phyloP scores from a whole-genome alignment of 2,329 filamentous ascomycete genomes.

The Aspergillus spinulosporus region DNA sequence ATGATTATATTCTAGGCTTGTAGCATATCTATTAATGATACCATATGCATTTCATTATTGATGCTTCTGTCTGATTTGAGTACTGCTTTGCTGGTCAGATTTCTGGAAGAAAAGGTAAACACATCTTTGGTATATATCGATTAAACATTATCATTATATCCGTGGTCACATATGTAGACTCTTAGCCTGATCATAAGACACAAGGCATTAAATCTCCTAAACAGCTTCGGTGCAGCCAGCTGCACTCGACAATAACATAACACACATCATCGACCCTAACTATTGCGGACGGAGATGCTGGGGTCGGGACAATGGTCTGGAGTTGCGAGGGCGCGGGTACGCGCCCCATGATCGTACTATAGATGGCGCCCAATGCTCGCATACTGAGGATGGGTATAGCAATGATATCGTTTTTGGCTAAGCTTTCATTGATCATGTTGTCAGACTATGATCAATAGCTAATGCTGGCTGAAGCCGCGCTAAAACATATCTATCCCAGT shows the following conservation, averaged over 20 bases:
- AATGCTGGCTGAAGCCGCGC: neutral
- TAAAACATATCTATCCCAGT: constrained; percentile 1
- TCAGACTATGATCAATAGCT: neutral
- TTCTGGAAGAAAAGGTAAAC: neutral
- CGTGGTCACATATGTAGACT: neutral
- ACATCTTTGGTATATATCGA: neutral
- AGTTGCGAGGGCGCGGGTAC: neutral
- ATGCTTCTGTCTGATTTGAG: neutral
- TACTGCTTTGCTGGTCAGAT: too few species aligned
- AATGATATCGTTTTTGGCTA: too few species aligned
- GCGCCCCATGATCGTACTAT: neutral
- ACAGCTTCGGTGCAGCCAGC: neutral
- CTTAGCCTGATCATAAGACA: neutral
- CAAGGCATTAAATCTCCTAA: neutral
- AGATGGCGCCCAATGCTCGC: neutral
- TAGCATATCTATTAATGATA: neutral
- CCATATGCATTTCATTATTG: neutral
- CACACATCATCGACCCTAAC: neutral
- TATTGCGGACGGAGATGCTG: neutral
- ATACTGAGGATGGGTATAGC: neutral
- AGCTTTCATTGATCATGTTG: neutral
- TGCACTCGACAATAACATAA: neutral
- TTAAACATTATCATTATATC: constrained; percentile 1
- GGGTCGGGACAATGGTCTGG: neutral
- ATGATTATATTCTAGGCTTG: neutral